Conservation (phyloP, 768 basidiomycete species). For the Coprinopsis marcescibilis region DNA sequence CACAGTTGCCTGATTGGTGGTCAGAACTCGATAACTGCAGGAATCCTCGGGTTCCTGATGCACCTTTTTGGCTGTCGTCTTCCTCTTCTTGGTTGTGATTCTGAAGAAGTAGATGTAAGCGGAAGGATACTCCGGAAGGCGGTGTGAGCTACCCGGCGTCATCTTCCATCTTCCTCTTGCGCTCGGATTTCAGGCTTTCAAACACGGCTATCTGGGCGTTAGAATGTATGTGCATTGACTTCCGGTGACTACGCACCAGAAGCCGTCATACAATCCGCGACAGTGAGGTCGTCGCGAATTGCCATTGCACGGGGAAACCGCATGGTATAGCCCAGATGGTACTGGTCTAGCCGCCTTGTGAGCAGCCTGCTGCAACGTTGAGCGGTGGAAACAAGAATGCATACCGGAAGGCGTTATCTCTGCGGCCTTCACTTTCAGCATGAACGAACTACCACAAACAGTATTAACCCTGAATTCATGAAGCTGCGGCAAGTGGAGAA, state of each 20-base stretch:
- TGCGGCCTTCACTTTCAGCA: conserved; percentile 88
- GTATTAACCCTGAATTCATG: not conserved
- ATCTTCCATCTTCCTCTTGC: conserved; percentile 71
- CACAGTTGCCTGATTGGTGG: conserved; percentile 42
- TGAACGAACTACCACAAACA: conserved; percentile 67
- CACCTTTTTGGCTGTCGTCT: conserved; percentile 47
- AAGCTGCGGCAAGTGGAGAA: not conserved
- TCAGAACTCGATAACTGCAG: not conserved
- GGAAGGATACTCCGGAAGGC: conserved; percentile 6
- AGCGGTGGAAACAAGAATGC: not conserved
- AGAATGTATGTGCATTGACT: not conserved
- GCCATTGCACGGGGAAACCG: conserved; percentile 84
- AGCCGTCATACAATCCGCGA: conserved; percentile 69
- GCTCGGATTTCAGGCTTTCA: conserved; percentile 54
- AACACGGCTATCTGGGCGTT: conserved; percentile 40
- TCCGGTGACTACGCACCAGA: conserved; percentile 36
- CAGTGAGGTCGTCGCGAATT: conserved; percentile 73
- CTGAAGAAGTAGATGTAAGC: conserved; percentile 14
- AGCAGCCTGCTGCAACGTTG: conserved; percentile 4
- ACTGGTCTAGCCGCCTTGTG: conserved; percentile 52
- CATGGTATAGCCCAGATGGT: conserved; percentile 83
- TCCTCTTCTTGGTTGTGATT: conserved; percentile 53
- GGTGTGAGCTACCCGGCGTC: conserved; percentile 52
- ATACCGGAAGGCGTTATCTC: conserved; percentile 77
- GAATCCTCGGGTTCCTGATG: not conserved